A percentile compares a stretch with the other conserved stretches of the same genome.
phyloP scores from a whole-genome alignment of 2,329 filamentous ascomycete genomes.

The Fusarium sublunatum region DNA sequence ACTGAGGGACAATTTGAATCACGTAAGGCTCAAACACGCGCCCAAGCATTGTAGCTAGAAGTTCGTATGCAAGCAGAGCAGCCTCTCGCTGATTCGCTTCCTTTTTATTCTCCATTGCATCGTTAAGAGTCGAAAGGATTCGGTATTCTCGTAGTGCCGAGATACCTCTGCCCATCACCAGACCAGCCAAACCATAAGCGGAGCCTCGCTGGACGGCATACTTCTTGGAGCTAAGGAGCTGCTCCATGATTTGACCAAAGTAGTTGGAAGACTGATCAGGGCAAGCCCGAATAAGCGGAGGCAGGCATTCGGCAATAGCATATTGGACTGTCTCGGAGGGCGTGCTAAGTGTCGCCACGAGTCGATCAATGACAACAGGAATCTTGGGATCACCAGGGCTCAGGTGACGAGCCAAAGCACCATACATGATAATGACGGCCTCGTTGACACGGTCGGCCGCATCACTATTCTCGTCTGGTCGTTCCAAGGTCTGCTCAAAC shows the following conservation, averaged over 20 bases:
- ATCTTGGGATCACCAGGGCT: conserved; percentile 86
- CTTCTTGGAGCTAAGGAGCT: conserved; percentile 86
- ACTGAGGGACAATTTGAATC: conserved; percentile 91
- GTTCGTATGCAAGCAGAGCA: conserved; percentile 88
- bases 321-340: conserved; percentile 98
- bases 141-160: conserved; percentile 84
- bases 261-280: conserved; percentile 82
- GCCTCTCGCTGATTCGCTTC: conserved; percentile 89
- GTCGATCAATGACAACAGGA: conserved; percentile 85
- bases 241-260: conserved; percentile 81
- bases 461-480: conserved; percentile 82
- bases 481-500: conserved; percentile 89
- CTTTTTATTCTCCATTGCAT: conserved; percentile 94
- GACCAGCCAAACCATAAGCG: conserved; percentile 91
- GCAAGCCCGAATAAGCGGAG: conserved; percentile 86
- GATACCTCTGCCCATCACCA: conserved; percentile 90
- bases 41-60: conserved; percentile 86
- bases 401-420: conserved; percentile 89
- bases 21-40: conserved; percentile 96
- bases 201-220: conserved; percentile 94
- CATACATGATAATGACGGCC: conserved; percentile 97
- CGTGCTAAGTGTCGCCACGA: conserved; percentile 88
- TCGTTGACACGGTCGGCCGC: conserved; percentile 92
- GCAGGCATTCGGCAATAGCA: conserved; percentile 92
- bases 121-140: conserved; percentile 82